Base-by-base conservation (phyloP, 1,284 basidiomycete species). In the Xanthoconium separans region DNA sequence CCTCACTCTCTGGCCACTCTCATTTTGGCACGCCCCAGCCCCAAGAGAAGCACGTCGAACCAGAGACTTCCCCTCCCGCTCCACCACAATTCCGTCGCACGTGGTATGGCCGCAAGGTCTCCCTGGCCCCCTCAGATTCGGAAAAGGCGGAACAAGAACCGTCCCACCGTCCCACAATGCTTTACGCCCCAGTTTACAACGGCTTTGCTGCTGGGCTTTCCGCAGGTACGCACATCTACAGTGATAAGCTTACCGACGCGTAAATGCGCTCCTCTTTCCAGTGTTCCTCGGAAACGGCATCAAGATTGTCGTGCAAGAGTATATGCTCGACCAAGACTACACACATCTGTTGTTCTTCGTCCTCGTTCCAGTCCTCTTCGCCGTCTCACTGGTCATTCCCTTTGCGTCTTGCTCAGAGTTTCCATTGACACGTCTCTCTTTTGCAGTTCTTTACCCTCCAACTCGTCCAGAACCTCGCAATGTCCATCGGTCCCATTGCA, bases 111-210 rank as follows among this genome's bases (percentile, higher is more conserved):
- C 68, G 70, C 53, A 69, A 58, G 50, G 45, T 70, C 2, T 45
- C 53, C 50, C 52, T 65, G 56, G 59, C 65, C 31, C 48, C 57
- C 52, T 66, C 69, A 47, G 66, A 72, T 80, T 58, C 68, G 73
- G 46, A 84, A 85, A 72, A 84, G 81, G 65, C 77, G 55, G 70
- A 58, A 59, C 64, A 59, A 65, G 63, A 55, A 62, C 70, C 51
- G 63, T 69, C 58, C 1, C 50, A 49, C 1, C 70, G 88, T 33
- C 83, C 85, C 0, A 83, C 84, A 18, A 78, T 84, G 49, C 76
- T 91, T 9, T 87, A 89, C 58, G 89, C 89, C 10, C 86, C 92
- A 0, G 65, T 93, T 22, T 91, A 92, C 59, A 82, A 81, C 33
- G 92, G 92, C 27, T 63, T 92, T 3, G 87, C 86, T 46, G 83